These are phyloP conservation scores for Ocimum tenuiflorum DNA, from an alignment of 257 asterid genomes.

Conservation along the genomic window DNA sequence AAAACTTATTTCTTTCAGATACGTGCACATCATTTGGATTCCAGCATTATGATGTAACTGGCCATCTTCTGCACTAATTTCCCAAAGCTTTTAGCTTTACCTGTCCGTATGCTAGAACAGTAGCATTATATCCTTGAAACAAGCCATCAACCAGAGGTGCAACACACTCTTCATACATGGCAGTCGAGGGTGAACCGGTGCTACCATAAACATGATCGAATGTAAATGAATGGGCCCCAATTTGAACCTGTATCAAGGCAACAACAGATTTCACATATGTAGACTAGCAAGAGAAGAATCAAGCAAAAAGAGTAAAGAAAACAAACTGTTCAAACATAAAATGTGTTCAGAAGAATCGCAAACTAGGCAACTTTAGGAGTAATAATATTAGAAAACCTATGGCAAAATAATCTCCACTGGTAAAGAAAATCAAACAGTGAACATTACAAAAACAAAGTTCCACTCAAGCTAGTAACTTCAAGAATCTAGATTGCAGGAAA, in stretches of 20 bases:
- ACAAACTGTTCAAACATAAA: neutral
- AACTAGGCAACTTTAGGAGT: neutral
- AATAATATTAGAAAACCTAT: neutral
- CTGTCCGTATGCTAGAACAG: slow-evolving; percentile 99
- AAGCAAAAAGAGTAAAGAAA: neutral
- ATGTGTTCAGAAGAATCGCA: slow-evolving; percentile 8
- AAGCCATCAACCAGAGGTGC: slow-evolving; percentile 92
- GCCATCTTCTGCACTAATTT: neutral
- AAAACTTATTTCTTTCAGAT: slow-evolving; percentile 6
- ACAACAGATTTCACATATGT: neutral
- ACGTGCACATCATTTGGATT: neutral
- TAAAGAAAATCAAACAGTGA: slow-evolving; percentile 12
- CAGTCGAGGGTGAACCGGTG: slow-evolving; percentile 62
- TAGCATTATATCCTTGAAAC: slow-evolving; percentile 97
- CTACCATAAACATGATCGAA: slow-evolving; percentile 97
- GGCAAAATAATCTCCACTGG: neutral
- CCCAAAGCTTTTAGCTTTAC: slow-evolving; percentile 27
- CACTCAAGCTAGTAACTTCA: slow-evolving; percentile 8
- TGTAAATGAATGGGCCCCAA: slow-evolving; percentile 90
- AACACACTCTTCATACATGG: slow-evolving; percentile 93
- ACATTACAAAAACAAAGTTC: neutral
- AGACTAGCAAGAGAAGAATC: neutral
- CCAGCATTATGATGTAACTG: neutral
- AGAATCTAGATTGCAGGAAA: slow-evolving; percentile 8
- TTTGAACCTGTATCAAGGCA: slow-evolving; percentile 60